phyloP scores from a whole-genome alignment of 352 stramenopile genomes.

The Pythium sukuiense region DNA sequence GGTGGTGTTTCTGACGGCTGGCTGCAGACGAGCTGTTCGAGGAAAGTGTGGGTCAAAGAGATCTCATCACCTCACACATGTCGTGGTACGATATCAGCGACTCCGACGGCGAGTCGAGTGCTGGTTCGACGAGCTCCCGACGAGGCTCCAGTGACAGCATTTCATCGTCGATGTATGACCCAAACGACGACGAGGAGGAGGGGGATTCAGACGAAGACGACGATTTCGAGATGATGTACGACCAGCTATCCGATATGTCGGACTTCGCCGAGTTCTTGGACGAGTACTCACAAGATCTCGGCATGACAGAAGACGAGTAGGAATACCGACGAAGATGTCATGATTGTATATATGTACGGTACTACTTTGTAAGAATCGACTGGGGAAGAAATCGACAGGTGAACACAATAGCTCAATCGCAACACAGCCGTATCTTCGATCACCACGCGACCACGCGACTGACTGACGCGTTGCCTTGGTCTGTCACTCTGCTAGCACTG shows the following conservation, averaged over 20 bases:
- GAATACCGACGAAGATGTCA: not conserved
- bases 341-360: slow-evolving; percentile 7
- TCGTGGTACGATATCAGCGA: slow-evolving; percentile 62
- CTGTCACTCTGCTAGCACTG: not conserved
- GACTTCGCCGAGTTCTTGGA: slow-evolving; percentile 12
- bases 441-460: not conserved
- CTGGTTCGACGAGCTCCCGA: not conserved
- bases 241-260: slow-evolving; percentile 22
- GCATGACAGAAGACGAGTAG: not conserved
- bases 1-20: not conserved
- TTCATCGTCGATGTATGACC: not conserved
- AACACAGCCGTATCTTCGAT: not conserved
- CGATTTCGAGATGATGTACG: slow-evolving; percentile 18
- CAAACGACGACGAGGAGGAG: slow-evolving; percentile 26
- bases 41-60: slow-evolving; percentile 35
- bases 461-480: not conserved
- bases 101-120: slow-evolving; percentile 30
- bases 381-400: not conserved
- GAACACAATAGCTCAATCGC: not conserved
- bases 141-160: not conserved
- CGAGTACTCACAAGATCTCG: not conserved
- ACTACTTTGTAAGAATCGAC: slow-evolving; percentile 5
- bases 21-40: slow-evolving; percentile 51
- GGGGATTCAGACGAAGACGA: slow-evolving; percentile 31
- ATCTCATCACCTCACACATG: slow-evolving; percentile 30